Percentiles rank a stretch among this genome's conserved stretches.
Conservation (phyloP, 2,329 filamentous ascomycete species). For the Penicillium verrucosum region DNA sequence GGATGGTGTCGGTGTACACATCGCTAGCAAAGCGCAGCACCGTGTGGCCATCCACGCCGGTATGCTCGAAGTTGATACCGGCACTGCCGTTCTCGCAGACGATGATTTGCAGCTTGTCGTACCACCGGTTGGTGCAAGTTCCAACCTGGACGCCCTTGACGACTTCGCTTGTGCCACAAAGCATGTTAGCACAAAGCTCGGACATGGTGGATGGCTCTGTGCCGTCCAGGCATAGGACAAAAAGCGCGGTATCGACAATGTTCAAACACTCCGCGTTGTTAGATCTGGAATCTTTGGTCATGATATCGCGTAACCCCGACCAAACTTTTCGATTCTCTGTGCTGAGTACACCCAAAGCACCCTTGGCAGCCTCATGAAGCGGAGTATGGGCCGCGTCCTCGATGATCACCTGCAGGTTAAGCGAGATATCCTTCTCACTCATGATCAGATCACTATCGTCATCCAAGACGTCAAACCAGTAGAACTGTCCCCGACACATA, state of each 20-base stretch:
- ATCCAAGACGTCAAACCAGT: constrained; percentile 98
- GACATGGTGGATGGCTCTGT: constrained; percentile 77
- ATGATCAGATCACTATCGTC: constrained; percentile 94
- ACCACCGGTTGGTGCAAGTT: constrained; percentile 97
- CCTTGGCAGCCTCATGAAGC: constrained; percentile 92
- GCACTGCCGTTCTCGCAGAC: constrained; percentile 98
- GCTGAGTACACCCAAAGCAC: constrained; percentile 85
- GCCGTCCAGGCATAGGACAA: constrained; percentile 88
- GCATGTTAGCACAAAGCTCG: constrained; percentile 96
- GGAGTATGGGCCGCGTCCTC: constrained; percentile 86
- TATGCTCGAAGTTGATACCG: constrained; percentile 99
- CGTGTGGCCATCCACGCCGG: constrained; percentile 94
- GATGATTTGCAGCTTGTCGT: constrained; percentile 98
- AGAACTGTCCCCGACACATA: constrained; percentile 91
- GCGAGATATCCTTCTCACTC: constrained; percentile 87
- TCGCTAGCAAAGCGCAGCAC: constrained; percentile 95
- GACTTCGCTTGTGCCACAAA: constrained; percentile 89
- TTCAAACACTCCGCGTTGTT: constrained; percentile 96
- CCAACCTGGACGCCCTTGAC: constrained; percentile 93
- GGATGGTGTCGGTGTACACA: constrained; percentile 94
- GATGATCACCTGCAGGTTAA: constrained; percentile 88
- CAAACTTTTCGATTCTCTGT: constrained; percentile 96
- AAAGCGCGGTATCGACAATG: constrained; percentile 91
- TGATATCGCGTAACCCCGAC: constrained; percentile 83
- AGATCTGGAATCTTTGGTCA: constrained; percentile 79